A percentile compares a stretch with the other conserved stretches of the same genome.
phyloP scores from a whole-genome alignment of 2,329 filamentous ascomycete species.

The Torrubiellomyces zombiae region DNA sequence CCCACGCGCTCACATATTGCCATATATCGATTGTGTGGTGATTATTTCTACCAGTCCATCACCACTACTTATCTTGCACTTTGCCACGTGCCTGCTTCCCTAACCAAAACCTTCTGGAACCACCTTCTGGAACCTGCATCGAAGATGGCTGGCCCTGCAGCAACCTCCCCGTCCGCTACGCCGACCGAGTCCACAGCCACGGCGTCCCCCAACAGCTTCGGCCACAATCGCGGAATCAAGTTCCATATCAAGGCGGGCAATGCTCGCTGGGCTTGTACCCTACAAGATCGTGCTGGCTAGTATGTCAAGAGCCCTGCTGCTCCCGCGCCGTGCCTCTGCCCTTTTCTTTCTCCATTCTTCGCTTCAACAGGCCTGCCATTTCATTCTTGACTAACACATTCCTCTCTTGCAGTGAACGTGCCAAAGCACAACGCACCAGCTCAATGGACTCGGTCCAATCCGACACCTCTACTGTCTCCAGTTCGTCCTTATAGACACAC shows the following conservation, averaged over 20 bases:
- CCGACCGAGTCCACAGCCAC: constrained; percentile 5
- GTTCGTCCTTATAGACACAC: no score
- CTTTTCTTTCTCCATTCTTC: constrained; percentile 2
- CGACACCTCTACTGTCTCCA: constrained; percentile 13
- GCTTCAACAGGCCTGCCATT: constrained; percentile 4
- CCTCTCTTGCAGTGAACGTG: constrained; percentile 18
- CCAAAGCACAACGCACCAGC: constrained; percentile 19
- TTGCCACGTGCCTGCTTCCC: no score
- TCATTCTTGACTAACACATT: no score
- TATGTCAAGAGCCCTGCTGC: constrained; percentile 13
- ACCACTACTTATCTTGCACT: no score
- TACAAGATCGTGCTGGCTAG: constrained; percentile 27
- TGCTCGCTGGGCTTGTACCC: constrained; percentile 20
- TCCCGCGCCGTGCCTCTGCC: no score
- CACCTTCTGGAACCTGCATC: no score
- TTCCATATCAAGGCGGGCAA: constrained; percentile 29
- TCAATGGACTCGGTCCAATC: constrained; percentile 19
- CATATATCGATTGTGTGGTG: no score
- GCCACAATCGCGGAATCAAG: constrained; percentile 24
- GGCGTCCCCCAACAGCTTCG: constrained; percentile 10
- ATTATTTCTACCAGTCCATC: no score
- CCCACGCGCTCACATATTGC: no score
- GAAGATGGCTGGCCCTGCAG: constrained; percentile 8
- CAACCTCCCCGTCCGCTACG: constrained; percentile 5
- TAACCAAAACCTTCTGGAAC: no score